A percentile compares a stretch with the other conserved stretches of the same genome.
phyloP scores from a whole-genome alignment of 2,329 filamentous ascomycete species.

The Ascomycota sp. region DNA sequence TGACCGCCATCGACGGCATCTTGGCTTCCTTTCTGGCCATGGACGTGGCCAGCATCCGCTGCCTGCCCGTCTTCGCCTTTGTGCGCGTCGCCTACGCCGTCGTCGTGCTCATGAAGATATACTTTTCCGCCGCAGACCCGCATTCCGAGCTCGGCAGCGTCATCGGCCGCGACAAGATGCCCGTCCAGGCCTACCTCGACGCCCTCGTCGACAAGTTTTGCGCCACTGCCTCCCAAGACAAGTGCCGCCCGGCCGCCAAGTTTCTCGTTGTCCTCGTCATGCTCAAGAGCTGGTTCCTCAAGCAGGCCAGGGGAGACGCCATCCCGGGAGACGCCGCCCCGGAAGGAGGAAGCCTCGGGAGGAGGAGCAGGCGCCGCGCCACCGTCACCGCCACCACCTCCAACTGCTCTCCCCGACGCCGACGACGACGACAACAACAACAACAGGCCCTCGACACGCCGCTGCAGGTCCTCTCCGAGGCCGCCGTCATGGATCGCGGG shows the following conservation, averaged over 20 bases:
- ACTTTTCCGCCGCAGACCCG: slow-evolving; percentile 43
- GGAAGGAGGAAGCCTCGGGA: too few species aligned
- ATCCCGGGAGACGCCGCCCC: too few species aligned
- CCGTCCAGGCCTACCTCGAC: slow-evolving; percentile 45
- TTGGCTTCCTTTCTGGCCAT: slow-evolving; percentile 45
- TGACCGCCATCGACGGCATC: slow-evolving; percentile 44
- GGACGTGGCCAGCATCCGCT: slow-evolving; percentile 36
- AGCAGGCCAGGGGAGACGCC: too few species aligned
- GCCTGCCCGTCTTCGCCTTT: slow-evolving; percentile 48
- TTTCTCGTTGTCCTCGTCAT: slow-evolving; percentile 52
- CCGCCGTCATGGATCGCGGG: slow-evolving; percentile 19
- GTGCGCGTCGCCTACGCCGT: slow-evolving; percentile 53
- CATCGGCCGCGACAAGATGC: slow-evolving; percentile 47
- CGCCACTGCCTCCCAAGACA: slow-evolving; percentile 39
- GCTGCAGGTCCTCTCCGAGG: slow-evolving; percentile 34
- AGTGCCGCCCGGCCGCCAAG: slow-evolving; percentile 45
- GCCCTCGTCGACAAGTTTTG: slow-evolving; percentile 48
- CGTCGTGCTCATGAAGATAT: slow-evolving; percentile 55
- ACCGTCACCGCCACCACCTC: slow-evolving; percentile 3
- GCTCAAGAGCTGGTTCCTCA: slow-evolving; percentile 48
- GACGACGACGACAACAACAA: slow-evolving; percentile 1
- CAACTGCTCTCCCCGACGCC: slow-evolving; percentile 3
- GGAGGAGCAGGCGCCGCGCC: too few species aligned
- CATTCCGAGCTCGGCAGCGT: slow-evolving; percentile 48
- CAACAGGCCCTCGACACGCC: slow-evolving; percentile 16